A percentile compares a stretch with the other conserved stretches of the same genome.
Evolutionary conservation across 345 rosid species (phyloP).

Genomic region (Melaleuca quinquenervia): DNA sequence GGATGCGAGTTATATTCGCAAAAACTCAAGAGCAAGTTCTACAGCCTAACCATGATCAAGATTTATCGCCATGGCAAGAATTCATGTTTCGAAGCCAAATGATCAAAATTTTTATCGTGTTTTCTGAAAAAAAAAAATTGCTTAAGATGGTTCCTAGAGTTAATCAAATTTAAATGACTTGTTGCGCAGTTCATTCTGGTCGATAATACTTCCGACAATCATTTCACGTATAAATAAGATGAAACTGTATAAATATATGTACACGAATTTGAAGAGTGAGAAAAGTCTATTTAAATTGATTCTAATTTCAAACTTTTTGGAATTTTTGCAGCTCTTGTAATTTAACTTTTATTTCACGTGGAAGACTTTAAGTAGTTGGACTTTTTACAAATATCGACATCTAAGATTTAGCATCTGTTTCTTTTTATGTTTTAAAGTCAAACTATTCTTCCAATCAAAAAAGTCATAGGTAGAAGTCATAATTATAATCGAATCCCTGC

Average conservation of each 20-base stretch:
- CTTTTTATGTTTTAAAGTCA: not conserved
- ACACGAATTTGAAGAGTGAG: not conserved
- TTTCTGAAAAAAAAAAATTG: no score
- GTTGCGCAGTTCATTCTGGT: no score
- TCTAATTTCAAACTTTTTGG: not conserved
- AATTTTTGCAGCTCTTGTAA: not conserved
- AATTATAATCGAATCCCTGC: not conserved
- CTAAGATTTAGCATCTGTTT: not conserved
- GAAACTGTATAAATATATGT: not conserved
- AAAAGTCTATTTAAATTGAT: not conserved
- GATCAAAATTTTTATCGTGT: no score
- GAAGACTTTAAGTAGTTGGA: not conserved
- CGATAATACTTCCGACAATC: no score
- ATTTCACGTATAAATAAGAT: not conserved
- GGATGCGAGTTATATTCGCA: not conserved
- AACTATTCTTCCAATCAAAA: not conserved
- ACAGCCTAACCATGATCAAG: not conserved
- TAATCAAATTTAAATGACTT: no score
- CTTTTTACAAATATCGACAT: not conserved
- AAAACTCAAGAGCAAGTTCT: not conserved
- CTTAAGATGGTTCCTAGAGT: no score
- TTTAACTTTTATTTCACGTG: not conserved
- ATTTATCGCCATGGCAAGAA: not conserved
- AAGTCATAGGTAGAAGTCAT: not conserved
- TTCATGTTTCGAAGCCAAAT: not conserved